Conservation (phyloP, 2,329 filamentous ascomycete species). For the Sporothrix pseudoabietina region DNA sequence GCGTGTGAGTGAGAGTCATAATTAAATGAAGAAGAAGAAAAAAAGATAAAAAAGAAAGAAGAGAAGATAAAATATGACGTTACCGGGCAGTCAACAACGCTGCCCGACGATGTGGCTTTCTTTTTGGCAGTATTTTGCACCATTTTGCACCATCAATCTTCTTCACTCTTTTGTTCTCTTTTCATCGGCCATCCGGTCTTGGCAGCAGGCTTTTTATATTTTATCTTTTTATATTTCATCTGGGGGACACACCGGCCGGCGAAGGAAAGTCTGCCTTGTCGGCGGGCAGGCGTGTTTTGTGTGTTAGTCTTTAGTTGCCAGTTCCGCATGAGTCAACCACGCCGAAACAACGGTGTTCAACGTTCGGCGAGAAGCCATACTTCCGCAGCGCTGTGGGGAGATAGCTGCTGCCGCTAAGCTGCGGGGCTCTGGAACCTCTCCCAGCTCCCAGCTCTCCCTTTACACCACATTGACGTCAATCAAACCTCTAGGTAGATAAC, state of each 20-base stretch:
- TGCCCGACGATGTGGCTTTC: neutral
- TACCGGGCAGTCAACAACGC: neutral
- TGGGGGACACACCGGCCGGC: neutral
- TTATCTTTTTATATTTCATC: neutral
- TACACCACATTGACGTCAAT: neutral
- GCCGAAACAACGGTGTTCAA: neutral
- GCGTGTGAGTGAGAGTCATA: neutral
- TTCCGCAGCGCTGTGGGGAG: neutral
- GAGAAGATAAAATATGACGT: neutral
- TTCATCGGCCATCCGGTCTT: neutral
- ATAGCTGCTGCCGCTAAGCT: neutral
- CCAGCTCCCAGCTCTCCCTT: neutral
- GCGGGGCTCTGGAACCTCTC: neutral
- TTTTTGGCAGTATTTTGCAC: neutral
- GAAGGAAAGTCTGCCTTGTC: neutral
- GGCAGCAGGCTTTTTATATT: neutral
- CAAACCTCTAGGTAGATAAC: neutral
- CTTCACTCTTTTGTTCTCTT: neutral
- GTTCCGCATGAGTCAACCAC: slow-evolving; percentile 6
- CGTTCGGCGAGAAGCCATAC: no score
- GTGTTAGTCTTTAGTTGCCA: neutral
- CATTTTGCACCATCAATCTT: neutral
- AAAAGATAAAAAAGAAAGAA: neutral
- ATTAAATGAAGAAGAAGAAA: neutral
- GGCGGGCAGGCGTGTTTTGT: neutral